Conservation (phyloP, 495 filamentous ascomycete genomes). For the Podospora tetraspora region DNA sequence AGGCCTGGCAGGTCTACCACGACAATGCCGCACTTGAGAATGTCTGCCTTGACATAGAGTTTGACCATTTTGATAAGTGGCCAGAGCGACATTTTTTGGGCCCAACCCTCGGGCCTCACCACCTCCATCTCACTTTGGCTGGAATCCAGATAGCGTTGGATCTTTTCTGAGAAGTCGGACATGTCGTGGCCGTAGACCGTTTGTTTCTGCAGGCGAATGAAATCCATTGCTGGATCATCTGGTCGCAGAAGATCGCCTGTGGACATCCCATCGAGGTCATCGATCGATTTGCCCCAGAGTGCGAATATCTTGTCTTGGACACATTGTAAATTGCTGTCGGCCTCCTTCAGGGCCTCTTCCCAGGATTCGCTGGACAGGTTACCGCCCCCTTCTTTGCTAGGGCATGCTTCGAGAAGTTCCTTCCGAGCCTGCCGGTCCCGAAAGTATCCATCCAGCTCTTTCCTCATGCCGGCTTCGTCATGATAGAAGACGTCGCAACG, state of each 20-base stretch:
- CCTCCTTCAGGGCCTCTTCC: neutral
- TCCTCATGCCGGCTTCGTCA: slow-evolving; percentile 4
- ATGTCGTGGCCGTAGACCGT: neutral
- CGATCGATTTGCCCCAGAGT: slow-evolving; percentile 1
- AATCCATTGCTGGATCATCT: slow-evolving; percentile 9
- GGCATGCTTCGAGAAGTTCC: no score
- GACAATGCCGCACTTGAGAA: slow-evolving; percentile 17
- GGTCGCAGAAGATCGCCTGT: slow-evolving; percentile 14
- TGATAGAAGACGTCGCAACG: slow-evolving; percentile 19
- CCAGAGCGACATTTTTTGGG: slow-evolving; percentile 13
- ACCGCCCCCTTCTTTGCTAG: no score
- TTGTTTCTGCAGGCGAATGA: neutral
- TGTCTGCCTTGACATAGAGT: slow-evolving; percentile 17
- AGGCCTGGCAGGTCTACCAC: slow-evolving; percentile 26
- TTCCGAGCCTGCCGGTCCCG: slow-evolving; percentile 1
- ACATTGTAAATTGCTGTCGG: neutral
- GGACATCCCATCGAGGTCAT: slow-evolving; percentile 24
- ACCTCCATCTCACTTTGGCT: neutral
- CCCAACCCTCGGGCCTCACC: neutral
- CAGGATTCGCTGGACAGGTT: no score
- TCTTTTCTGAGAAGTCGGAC: slow-evolving; percentile 4
- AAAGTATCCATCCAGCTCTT: slow-evolving; percentile 20
- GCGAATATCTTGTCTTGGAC: slow-evolving; percentile 8
- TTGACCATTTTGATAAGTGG: slow-evolving; percentile 23
- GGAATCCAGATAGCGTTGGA: slow-evolving; percentile 21